phyloP scores from a whole-genome alignment of 2,329 filamentous ascomycete genomes.

The Talaromyces sp. region DNA sequence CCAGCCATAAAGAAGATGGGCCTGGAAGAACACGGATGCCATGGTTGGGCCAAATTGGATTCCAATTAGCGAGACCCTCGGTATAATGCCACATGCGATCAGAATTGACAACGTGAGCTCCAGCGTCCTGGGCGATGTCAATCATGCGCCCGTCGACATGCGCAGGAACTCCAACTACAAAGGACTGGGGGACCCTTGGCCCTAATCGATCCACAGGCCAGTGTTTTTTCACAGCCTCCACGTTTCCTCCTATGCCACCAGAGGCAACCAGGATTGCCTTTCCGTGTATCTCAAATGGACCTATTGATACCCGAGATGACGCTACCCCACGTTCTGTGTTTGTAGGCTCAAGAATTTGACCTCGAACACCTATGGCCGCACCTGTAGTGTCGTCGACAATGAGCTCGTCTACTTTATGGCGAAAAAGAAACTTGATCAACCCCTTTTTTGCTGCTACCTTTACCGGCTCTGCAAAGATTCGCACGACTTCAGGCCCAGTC shows the following conservation, averaged over 20 bases:
- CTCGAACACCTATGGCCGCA: slow-evolving; percentile 52
- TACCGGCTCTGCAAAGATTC: slow-evolving; percentile 57
- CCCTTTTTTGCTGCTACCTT: slow-evolving; percentile 52
- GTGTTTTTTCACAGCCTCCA: slow-evolving; percentile 55
- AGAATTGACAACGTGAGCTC: slow-evolving; percentile 56
- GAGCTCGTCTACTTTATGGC: slow-evolving; percentile 57
- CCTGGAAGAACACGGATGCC: slow-evolving; percentile 61
- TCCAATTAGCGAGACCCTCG: slow-evolving; percentile 60
- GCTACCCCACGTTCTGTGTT: slow-evolving; percentile 51
- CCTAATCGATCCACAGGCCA: slow-evolving; percentile 60
- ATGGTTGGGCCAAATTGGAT: slow-evolving; percentile 60
- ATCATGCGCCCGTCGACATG: slow-evolving; percentile 65
- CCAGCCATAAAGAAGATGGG: slow-evolving; percentile 61
- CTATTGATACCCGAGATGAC: slow-evolving; percentile 45
- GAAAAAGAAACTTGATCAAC: slow-evolving; percentile 54
- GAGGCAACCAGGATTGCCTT: slow-evolving; percentile 55
- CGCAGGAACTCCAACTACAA: slow-evolving; percentile 60
- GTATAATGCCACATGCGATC: slow-evolving; percentile 67
- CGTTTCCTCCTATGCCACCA: slow-evolving; percentile 61
- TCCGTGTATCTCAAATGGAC: slow-evolving; percentile 53
- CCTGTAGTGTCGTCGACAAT: slow-evolving; percentile 51
- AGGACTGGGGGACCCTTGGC: slow-evolving; percentile 53
- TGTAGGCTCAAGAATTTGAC: slow-evolving; percentile 53
- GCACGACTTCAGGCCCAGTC: slow-evolving; percentile 58
- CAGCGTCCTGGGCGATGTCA: slow-evolving; percentile 51